A percentile compares a stretch with the other conserved stretches of the same genome.
Conservation (phyloP, 768 basidiomycete genomes). For the Dendrothele bispora region DNA sequence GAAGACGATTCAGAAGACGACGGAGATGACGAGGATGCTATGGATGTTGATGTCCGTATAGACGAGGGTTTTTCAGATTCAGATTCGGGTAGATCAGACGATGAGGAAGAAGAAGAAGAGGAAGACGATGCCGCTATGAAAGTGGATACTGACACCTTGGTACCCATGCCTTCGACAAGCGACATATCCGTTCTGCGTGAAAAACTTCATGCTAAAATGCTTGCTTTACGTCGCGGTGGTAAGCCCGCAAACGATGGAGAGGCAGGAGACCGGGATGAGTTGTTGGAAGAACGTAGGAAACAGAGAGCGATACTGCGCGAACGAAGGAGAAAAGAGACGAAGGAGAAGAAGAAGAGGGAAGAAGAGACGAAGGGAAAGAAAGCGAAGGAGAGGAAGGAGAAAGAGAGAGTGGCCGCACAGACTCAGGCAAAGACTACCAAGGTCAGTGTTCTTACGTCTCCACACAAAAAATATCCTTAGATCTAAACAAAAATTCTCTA, state of each 20-base stretch:
- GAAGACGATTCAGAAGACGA: constrained; percentile 22
- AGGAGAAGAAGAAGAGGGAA: constrained; percentile 74
- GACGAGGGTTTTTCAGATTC: too few species aligned
- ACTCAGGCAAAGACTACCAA: constrained; percentile 49
- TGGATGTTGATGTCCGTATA: constrained; percentile 8
- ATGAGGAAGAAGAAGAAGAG: constrained; percentile 39
- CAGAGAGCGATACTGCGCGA: constrained; percentile 85
- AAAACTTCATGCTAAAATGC: constrained; percentile 77
- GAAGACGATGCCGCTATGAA: constrained; percentile 51
- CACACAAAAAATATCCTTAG: neutral
- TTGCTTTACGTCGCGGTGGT: constrained; percentile 54
- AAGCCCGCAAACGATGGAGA: constrained; percentile 29
- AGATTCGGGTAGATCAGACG: too few species aligned
- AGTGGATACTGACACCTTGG: constrained; percentile 35
- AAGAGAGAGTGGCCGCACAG: constrained; percentile 27
- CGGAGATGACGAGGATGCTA: constrained; percentile 41
- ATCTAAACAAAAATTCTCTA: constrained; percentile 3
- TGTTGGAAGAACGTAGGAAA: constrained; percentile 76
- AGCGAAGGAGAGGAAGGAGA: constrained; percentile 48
- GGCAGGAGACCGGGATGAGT: constrained; percentile 71
- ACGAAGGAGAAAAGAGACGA: constrained; percentile 80
- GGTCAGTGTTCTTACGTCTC: constrained; percentile 37
- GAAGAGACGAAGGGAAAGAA: constrained; percentile 56
- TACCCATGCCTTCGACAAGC: constrained; percentile 65
- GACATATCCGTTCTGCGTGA: constrained; percentile 66